Conservation (phyloP, 2,329 filamentous ascomycete species). For the Colletotrichum simmondsii region DNA sequence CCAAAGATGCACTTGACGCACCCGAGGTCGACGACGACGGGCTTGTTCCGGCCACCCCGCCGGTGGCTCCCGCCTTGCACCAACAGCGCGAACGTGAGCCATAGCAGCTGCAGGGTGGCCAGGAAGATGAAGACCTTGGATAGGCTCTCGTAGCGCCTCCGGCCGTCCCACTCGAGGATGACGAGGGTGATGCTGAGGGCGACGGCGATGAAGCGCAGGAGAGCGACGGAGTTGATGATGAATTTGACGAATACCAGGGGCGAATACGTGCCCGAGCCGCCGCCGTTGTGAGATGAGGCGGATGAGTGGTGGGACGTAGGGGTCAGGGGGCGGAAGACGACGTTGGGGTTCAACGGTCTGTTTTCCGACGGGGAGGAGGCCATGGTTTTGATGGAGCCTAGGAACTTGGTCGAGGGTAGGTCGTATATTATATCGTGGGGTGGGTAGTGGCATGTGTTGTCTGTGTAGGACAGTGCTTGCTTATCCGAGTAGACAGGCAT, state of each 20-base stretch:
- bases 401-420: constrained; percentile 26
- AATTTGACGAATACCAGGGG: background rate
- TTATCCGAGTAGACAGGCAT: constrained; percentile 5
- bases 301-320: background rate
- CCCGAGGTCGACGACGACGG: constrained; percentile 10
- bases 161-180: background rate
- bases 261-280: too few relatives aligned
- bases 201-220: constrained; percentile 7
- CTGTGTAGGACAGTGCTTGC: background rate
- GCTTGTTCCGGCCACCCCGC: background rate
- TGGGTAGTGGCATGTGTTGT: background rate
- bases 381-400: constrained; percentile 24
- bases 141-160: background rate
- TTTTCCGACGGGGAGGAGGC: background rate
- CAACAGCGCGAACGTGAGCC: constrained; percentile 10
- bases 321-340: constrained; percentile 10
- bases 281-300: background rate
- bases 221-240: constrained; percentile 6
- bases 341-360: constrained; percentile 9
- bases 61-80: background rate
- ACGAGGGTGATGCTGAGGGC: constrained; percentile 5
- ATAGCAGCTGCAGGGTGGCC: constrained; percentile 16
- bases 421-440: constrained; percentile 8
- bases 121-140: constrained; percentile 10
- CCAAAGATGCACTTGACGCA: constrained; percentile 25